Conservation (phyloP, 352 stramenopile genomes). For the Thraustochytrium striatum region DNA sequence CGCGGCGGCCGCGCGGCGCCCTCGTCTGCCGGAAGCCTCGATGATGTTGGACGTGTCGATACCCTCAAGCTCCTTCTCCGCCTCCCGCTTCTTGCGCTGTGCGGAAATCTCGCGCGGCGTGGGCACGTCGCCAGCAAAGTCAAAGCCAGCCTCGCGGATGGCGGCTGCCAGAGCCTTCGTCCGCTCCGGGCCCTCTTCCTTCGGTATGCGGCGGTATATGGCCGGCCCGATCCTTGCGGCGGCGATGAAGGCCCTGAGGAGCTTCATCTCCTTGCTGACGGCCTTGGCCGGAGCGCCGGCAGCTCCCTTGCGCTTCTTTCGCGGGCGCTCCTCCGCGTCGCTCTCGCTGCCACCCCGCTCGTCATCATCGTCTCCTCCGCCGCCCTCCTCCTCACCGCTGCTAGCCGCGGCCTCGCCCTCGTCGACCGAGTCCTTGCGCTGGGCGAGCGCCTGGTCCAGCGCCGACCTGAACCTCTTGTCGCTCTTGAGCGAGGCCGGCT, state of each 20-base stretch:
- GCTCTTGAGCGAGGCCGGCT: neutral
- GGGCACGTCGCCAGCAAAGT: neutral
- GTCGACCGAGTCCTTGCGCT: neutral
- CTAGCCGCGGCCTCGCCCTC: neutral
- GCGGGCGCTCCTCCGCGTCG: neutral
- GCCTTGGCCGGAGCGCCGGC: neutral
- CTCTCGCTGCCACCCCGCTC: neutral
- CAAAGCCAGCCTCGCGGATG: neutral
- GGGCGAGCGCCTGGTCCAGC: neutral
- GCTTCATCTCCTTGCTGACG: neutral
- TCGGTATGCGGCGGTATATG: neutral
- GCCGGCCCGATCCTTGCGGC: neutral
- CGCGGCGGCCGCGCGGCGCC: neutral
- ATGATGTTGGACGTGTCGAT: constrained; percentile 20
- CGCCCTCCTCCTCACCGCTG: neutral
- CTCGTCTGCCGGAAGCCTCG: neutral
- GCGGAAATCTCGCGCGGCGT: neutral
- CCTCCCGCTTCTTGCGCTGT: neutral
- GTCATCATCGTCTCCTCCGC: neutral
- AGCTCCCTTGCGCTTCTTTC: neutral
- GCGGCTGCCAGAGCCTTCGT: neutral
- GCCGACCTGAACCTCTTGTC: neutral
- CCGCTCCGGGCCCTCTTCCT: neutral
- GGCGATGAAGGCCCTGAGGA: neutral
- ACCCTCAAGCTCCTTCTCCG: neutral